Conservation (phyloP, 2,329 filamentous ascomycete species). For the Torrubiella hemipterigena region DNA sequence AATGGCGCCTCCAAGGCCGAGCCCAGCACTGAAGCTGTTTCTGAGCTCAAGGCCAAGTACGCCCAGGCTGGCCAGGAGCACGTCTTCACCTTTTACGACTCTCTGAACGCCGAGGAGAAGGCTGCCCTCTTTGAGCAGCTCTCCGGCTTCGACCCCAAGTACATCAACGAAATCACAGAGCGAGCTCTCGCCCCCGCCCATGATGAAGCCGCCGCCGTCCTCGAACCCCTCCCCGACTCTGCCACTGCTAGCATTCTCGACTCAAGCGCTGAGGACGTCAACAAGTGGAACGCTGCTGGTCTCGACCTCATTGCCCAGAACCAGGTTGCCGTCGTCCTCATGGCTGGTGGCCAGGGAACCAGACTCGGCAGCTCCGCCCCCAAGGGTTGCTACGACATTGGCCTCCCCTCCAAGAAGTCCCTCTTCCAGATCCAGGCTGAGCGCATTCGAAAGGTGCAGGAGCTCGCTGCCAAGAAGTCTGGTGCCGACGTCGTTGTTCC, state of each 20-base stretch:
- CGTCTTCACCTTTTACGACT: constrained; percentile 73
- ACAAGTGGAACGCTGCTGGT: constrained; percentile 73
- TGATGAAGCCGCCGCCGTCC: constrained; percentile 39
- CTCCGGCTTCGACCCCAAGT: constrained; percentile 64
- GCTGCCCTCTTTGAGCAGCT: constrained; percentile 72
- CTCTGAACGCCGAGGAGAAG: constrained; percentile 62
- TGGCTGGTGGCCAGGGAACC: constrained; percentile 96
- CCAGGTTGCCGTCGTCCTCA: constrained; percentile 76
- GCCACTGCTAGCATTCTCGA: constrained; percentile 87
- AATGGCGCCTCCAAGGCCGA: constrained; percentile 19
- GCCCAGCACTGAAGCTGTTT: constrained; percentile 54
- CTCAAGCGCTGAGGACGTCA: constrained; percentile 64
- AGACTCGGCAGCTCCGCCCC: constrained; percentile 87
- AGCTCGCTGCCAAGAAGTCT: constrained; percentile 62
- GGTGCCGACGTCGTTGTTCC: constrained; percentile 57
- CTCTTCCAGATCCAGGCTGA: constrained; percentile 97
- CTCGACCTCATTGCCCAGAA: constrained; percentile 70
- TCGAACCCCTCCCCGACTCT: constrained; percentile 80
- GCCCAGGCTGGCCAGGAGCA: constrained; percentile 68
- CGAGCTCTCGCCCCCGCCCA: constrained; percentile 69
- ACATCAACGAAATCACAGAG: constrained; percentile 80
- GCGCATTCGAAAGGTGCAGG: constrained; percentile 77
- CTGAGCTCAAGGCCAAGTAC: constrained; percentile 59
- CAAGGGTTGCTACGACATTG: constrained; percentile 97
- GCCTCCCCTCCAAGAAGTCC: constrained; percentile 82